These are phyloP conservation scores for Effrenium voratum DNA, from an alignment of 73 alveolate genomes.

Conservation along the genomic window DNA sequence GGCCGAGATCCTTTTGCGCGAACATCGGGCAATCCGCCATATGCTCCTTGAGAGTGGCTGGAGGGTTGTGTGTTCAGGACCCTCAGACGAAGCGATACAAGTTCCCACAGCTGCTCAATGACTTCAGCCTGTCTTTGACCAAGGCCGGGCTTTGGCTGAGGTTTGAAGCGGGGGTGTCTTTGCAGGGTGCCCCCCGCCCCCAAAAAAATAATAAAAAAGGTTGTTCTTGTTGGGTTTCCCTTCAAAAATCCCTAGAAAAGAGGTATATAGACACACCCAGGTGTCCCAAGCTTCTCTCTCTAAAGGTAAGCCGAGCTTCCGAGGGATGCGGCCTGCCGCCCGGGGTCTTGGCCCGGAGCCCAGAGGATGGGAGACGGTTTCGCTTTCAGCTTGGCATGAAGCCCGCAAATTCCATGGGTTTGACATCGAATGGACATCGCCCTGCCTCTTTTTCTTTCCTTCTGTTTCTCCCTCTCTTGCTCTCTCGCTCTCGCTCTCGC, in stretches of 20 bases:
- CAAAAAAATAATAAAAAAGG: neutral
- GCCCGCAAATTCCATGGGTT: neutral
- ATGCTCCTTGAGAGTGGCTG: no score
- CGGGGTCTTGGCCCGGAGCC: constrained; percentile 20
- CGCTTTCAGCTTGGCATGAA: neutral
- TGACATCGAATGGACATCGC: no score
- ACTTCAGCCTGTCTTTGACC: constrained; percentile 86
- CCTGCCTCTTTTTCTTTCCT: no score
- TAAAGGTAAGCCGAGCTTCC: no score
- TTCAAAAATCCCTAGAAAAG: no score
- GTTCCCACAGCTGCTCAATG: constrained; percentile 86
- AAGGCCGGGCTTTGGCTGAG: no score
- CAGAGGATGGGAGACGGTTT: neutral
- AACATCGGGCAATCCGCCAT: no score
- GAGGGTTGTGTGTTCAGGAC: constrained; percentile 21
- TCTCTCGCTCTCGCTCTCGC: no score
- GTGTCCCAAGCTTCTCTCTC: neutral
- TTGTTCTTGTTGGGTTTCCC: neutral
- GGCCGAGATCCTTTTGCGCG: no score
- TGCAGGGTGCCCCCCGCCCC: neutral
- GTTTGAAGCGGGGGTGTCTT: neutral
- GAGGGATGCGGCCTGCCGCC: constrained; percentile 87
- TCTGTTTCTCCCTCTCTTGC: no score
- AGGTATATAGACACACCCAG: neutral
- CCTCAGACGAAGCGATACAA: constrained; percentile 87